Conservation (phyloP, 2,329 filamentous ascomycete genomes). For the Aspergillus calidoustus region DNA sequence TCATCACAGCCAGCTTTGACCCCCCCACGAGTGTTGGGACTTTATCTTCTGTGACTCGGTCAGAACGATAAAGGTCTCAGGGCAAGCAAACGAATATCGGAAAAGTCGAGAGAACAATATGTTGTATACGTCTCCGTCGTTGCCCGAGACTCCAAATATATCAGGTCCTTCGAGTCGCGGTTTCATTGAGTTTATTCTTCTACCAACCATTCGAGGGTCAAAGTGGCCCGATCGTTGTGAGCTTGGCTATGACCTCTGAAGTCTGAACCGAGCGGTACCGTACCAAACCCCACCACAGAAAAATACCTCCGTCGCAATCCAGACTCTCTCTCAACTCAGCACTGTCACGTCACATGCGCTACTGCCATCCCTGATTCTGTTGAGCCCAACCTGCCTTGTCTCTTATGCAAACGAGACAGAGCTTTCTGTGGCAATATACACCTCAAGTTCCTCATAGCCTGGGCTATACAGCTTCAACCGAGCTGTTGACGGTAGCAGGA, state of each 20-base stretch:
- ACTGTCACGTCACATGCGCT: conserved; percentile 16
- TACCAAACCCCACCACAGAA: conserved; percentile 9
- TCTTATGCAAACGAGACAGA: background rate
- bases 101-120: background rate
- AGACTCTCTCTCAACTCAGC: conserved; percentile 8
- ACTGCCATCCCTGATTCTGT: conserved; percentile 6
- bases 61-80: background rate
- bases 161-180: too few species aligned
- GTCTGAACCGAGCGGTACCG: background rate
- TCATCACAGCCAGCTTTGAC: background rate
- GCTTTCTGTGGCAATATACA: background rate
- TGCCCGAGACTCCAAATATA: background rate
- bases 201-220: background rate
- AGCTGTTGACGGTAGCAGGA: conserved; percentile 11
- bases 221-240: background rate
- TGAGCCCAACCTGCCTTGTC: conserved; percentile 2
- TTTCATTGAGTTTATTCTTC: too few species aligned
- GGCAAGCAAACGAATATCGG: background rate
- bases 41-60: background rate
- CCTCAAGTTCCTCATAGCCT: background rate
- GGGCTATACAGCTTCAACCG: conserved; percentile 1
- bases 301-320: conserved; percentile 6
- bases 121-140: background rate
- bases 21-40: background rate
- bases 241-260: background rate